Evolutionary conservation across 2,329 filamentous ascomycete genomes (phyloP), one percentile per base, ranked within the genome.

Genomic region (Domatiomyces globalis): DNA sequence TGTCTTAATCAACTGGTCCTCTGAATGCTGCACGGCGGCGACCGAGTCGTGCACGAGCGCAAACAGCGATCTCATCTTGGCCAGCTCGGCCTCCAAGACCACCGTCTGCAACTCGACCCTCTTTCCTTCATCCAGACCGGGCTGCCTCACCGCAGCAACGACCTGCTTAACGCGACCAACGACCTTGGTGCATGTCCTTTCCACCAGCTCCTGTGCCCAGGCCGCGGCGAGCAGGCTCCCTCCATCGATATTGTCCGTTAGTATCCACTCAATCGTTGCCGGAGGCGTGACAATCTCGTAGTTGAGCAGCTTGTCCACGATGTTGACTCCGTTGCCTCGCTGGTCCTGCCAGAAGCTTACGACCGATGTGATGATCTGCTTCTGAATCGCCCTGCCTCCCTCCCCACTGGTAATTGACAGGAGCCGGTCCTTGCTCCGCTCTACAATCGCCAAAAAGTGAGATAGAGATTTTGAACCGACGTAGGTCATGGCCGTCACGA

Each of bases 271-370:
- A 46, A 95, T 78, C 25, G 98, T 88, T 15, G 83, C 83, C 52
- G 81, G 73, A 0, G 92, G 92, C 7, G 84, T 88, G 36, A 98
- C 76, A 61, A 98, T 95, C 12, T 86, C 89, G 71, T 95, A 98
- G 71, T 96, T 98, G 60, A 98, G 82, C 4, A 98, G 78, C 69
- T 96, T 96, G 73, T 96, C 90, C 53, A 96, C 78, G 61, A 98
- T 94, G 60, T 85, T 86, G 59, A 96, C 80, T 2, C 88, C 92
- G 44, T 94, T 83, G 54, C 92, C 92, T 0, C 90, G 88, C 62
- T 98, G 90, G 29, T 90, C 83, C 46, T 79, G 78, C 92, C 92
- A 98, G 72, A 95, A 98, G 43, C 82, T 76, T 73, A 95, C 86
- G 42, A 96, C 88, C 4, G 86, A 86, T 4, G 83, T 80, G 60